Evolutionary conservation across 2,329 filamentous ascomycete genomes (phyloP).

Genomic region (Ophiostoma pallidulum): DNA sequence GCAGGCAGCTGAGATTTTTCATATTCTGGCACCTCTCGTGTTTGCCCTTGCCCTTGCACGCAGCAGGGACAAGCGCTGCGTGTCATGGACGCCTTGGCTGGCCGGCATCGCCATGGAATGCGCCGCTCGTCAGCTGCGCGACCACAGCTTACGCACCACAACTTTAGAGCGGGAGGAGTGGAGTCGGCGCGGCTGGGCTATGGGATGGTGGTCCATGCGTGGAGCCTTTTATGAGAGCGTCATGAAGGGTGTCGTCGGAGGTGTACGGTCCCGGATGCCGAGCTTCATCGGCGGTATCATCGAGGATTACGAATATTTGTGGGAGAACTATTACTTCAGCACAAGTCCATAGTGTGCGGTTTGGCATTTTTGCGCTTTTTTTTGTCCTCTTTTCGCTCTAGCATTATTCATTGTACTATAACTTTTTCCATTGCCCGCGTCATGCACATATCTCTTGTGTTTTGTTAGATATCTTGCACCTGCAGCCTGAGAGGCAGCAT

Average conservation of each 20-base stretch:
- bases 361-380: neutral
- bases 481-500: no score
- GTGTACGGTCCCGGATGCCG: constrained; percentile 66
- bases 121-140: constrained; percentile 70
- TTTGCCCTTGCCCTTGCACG: constrained; percentile 75
- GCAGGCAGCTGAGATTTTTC: constrained; percentile 78
- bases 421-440: neutral
- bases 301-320: constrained; percentile 94
- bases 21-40: constrained; percentile 78
- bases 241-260: constrained; percentile 64
- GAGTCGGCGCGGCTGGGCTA: constrained; percentile 75
- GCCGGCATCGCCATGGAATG: constrained; percentile 79
- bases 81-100: constrained; percentile 86
- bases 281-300: constrained; percentile 75
- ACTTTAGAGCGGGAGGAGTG: constrained; percentile 84
- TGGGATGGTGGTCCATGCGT: constrained; percentile 94
- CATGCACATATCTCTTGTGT: no score
- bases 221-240: constrained; percentile 95
- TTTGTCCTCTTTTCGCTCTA: neutral
- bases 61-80: constrained; percentile 4
- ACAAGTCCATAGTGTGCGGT: constrained; percentile 31
- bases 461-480: neutral
- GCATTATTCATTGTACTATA: neutral
- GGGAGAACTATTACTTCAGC: constrained; percentile 95
- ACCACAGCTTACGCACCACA: constrained; percentile 71